Evolutionary conservation across 2,329 filamentous ascomycete species (phyloP), one percentile per base, ranked within the genome.

Genomic region (Lasiodiplodia gonubiensis): DNA sequence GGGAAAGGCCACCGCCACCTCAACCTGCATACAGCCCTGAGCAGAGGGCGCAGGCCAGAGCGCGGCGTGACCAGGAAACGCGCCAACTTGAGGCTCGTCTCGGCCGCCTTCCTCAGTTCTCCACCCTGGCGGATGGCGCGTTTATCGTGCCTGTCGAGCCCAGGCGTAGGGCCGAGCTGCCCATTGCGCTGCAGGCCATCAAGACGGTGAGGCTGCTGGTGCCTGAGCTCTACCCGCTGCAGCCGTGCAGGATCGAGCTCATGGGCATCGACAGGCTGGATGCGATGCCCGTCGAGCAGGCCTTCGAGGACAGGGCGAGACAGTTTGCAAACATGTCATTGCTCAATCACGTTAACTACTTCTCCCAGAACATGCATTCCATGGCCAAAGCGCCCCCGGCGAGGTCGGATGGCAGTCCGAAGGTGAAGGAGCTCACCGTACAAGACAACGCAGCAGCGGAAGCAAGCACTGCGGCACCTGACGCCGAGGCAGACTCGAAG

Each of bases 41-140:
- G 55, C 84, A 93, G 74, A 88, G 87, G 67, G 80, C 81, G 3
- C 82, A 85, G 68, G 92, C 92, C 37, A 86, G 87, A 73, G 84
- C 85, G 49, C 85, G 86, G 65, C 83, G 92, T 69, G 86, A 88
- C 23, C 81, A 85, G 57, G 90, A 94, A 74, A 86, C 87, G 27
- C 86, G 89, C 46, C 91, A 93, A 73, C 84, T 95, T 0, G 91
- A 94, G 79, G 86, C 91, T 33, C 87, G 92, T 37, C 88, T 95
- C 83, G 87, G 90, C 18, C 85, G 90, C 70, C 75, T 90, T 60
- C 84, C 88, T 1, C 78, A 87, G 42, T 95, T 91, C 74, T 86
- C 88, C 35, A 91, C 89, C 70, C 89, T 89, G 1, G 81, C 85
- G 35, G 90, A 94, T 77, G 91, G 90, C 1, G 85, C 88, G 18